Percentiles rank a stretch among this genome's conserved stretches.
Conservation (phyloP, 2,329 filamentous ascomycete species). For the Lasiodiplodia theobromae region DNA sequence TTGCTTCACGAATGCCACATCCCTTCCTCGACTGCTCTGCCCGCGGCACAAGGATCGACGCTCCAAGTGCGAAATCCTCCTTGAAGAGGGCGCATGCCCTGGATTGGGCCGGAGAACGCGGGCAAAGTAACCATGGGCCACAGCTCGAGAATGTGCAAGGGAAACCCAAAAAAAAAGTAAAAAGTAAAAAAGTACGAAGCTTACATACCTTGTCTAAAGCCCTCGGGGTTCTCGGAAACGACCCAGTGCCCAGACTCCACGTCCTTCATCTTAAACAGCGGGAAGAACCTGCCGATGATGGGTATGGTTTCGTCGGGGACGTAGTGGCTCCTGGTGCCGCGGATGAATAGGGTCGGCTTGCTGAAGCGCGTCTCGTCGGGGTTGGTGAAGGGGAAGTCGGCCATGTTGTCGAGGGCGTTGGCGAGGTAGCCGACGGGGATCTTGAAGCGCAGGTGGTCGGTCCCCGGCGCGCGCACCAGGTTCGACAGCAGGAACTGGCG, state of each 20-base stretch:
- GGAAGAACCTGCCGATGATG: constrained; percentile 83
- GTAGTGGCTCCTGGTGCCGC: constrained; percentile 79
- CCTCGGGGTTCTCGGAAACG: constrained; percentile 85
- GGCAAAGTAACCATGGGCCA: constrained; percentile 30
- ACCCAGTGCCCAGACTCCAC: constrained; percentile 86
- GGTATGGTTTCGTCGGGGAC: constrained; percentile 81
- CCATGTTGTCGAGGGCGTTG: constrained; percentile 74
- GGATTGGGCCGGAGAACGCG: not conserved
- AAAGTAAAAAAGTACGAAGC: not conserved
- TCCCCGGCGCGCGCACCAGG: constrained; percentile 64
- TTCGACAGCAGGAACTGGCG: constrained; percentile 94
- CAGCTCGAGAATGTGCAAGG: constrained; percentile 39
- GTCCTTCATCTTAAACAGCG: constrained; percentile 74
- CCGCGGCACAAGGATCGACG: not conserved
- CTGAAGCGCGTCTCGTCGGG: constrained; percentile 72
- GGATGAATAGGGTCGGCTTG: constrained; percentile 80
- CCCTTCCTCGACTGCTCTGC: not conserved
- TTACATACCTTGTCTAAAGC: constrained; percentile 56
- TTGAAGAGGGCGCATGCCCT: not conserved
- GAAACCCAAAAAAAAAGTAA: not conserved
- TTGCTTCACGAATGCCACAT: not conserved
- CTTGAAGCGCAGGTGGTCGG: constrained; percentile 72
- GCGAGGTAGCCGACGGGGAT: constrained; percentile 78
- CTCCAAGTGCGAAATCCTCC: not conserved
- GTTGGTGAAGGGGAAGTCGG: constrained; percentile 86